These are phyloP conservation scores for Madurella mycetomatis DNA, from an alignment of 2,329 filamentous ascomycete species.

Conservation along the genomic window DNA sequence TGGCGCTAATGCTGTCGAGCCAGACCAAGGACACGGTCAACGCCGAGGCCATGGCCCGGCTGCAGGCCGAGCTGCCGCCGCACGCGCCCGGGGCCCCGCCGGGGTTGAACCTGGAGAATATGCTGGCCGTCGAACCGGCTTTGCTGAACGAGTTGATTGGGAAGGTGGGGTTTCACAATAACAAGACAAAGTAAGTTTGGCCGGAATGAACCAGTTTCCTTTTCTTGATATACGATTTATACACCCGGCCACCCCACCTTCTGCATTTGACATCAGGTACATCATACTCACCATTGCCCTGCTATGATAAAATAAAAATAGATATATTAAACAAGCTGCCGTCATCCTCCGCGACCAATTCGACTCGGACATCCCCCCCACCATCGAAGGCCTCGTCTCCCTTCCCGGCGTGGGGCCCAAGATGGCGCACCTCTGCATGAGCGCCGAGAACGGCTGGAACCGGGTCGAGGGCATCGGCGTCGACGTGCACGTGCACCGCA, in stretches of 20 bases:
- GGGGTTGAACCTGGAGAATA: constrained; percentile 69
- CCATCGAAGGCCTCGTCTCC: constrained; percentile 67
- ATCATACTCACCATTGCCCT: background rate
- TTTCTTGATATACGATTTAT: constrained; percentile 17
- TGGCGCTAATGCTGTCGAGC: constrained; percentile 84
- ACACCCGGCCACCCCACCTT: background rate
- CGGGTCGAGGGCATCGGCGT: constrained; percentile 76
- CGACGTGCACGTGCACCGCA: constrained; percentile 91
- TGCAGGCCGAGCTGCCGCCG: constrained; percentile 69
- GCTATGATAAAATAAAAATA: constrained; percentile 27
- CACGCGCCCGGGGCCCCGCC: constrained; percentile 39
- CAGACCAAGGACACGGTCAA: constrained; percentile 94
- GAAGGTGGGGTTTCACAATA: constrained; percentile 90
- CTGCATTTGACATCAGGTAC: background rate
- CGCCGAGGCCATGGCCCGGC: constrained; percentile 71
- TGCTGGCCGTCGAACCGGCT: constrained; percentile 65
- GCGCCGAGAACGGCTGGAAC: constrained; percentile 58
- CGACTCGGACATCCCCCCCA: constrained; percentile 72
- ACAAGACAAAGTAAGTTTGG: constrained; percentile 68
- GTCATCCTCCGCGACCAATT: constrained; percentile 67
- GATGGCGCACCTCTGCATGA: constrained; percentile 88
- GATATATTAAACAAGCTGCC: constrained; percentile 68
- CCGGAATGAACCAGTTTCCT: too few species aligned
- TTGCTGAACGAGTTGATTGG: constrained; percentile 69
- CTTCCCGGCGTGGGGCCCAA: constrained; percentile 89